Conservation (phyloP, 2,329 filamentous ascomycete genomes). For the Fusarium hainanense region DNA sequence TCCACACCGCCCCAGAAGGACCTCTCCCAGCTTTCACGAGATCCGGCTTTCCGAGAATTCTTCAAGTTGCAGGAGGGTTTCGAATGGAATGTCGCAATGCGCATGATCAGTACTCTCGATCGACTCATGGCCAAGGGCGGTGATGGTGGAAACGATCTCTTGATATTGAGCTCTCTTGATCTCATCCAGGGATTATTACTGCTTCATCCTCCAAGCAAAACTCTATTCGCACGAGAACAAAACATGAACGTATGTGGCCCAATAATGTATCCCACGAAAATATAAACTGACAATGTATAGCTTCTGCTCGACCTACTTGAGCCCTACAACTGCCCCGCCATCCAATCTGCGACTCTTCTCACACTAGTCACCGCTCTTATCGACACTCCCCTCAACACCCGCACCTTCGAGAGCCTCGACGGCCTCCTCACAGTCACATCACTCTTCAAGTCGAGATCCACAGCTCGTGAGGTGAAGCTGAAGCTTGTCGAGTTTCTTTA, state of each 20-base stretch:
- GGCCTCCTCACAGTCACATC: constrained; percentile 92
- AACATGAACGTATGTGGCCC: constrained; percentile 83
- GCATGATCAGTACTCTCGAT: constrained; percentile 87
- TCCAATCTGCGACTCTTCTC: constrained; percentile 89
- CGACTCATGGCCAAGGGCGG: constrained; percentile 84
- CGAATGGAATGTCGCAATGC: constrained; percentile 94
- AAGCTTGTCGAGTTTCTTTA: constrained; percentile 98
- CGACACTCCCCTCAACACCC: constrained; percentile 86
- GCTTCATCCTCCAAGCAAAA: constrained; percentile 89
- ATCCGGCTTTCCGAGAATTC: constrained; percentile 94
- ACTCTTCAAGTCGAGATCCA: constrained; percentile 89
- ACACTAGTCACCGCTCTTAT: constrained; percentile 91
- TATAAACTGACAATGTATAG: constrained; percentile 52
- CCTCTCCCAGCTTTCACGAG: constrained; percentile 76
- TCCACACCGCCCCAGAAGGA: constrained; percentile 64
- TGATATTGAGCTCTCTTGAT: constrained; percentile 89
- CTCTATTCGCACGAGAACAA: constrained; percentile 86
- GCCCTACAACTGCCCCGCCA: constrained; percentile 88
- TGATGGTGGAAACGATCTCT: constrained; percentile 84
- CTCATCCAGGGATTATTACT: constrained; percentile 89
- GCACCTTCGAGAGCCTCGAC: constrained; percentile 91
- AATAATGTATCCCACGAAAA: not conserved
- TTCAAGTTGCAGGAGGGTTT: constrained; percentile 97
- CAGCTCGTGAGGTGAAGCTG: constrained; percentile 88
- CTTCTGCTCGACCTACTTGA: constrained; percentile 94